Evolutionary conservation across 2,329 filamentous ascomycete species (phyloP).

Genomic region (Fusarium chlamydosporum): DNA sequence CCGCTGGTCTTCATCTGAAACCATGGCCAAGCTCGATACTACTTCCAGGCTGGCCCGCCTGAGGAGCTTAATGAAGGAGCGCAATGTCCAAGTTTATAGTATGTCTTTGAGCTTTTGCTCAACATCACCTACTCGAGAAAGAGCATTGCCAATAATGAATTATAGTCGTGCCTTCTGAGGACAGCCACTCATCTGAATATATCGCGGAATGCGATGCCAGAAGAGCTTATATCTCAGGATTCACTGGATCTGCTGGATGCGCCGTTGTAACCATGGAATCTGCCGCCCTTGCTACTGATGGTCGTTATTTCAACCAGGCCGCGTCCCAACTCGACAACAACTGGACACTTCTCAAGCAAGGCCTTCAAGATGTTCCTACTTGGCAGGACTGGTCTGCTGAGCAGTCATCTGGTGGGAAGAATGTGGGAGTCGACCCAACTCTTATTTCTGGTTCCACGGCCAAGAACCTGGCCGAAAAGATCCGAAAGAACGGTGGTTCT

Average conservation of each 20-base stretch:
- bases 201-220: slow-evolving; percentile 95
- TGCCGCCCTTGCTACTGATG: slow-evolving; percentile 93
- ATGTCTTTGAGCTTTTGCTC: slow-evolving; percentile 54
- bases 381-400: slow-evolving; percentile 97
- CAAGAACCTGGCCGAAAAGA: slow-evolving; percentile 83
- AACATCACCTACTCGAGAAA: neutral
- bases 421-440: slow-evolving; percentile 90
- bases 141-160: slow-evolving; percentile 26
- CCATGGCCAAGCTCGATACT: slow-evolving; percentile 75
- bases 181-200: slow-evolving; percentile 97
- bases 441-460: slow-evolving; percentile 78
- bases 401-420: slow-evolving; percentile 87
- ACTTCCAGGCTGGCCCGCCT: slow-evolving; percentile 80
- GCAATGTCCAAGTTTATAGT: slow-evolving; percentile 94
- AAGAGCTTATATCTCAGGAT: slow-evolving; percentile 92
- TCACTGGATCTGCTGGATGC: slow-evolving; percentile 94
- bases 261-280: slow-evolving; percentile 89
- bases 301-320: slow-evolving; percentile 98
- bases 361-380: slow-evolving; percentile 91
- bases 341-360: slow-evolving; percentile 93
- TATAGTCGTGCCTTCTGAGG: slow-evolving; percentile 93
- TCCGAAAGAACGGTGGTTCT: slow-evolving; percentile 86
- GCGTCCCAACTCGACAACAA: slow-evolving; percentile 90
- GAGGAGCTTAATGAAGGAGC: slow-evolving; percentile 87
- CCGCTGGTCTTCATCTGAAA: slow-evolving; percentile 41